Percentiles rank a stretch among this genome's conserved stretches.
Conservation (phyloP, 2,329 filamentous ascomycete genomes). For the Neofusicoccum kwambonambiense region DNA sequence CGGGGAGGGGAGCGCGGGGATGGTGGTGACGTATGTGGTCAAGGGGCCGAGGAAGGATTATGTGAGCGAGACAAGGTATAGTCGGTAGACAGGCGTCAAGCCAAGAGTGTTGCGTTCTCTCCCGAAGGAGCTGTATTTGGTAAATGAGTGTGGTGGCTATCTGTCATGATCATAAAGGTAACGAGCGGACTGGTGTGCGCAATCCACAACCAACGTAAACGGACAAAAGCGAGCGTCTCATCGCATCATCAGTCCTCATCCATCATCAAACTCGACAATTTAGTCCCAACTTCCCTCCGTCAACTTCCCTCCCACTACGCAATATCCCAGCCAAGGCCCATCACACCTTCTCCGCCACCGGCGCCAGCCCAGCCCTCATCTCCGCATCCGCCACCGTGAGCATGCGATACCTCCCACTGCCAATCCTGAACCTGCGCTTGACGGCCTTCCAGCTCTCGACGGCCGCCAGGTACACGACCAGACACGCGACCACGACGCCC, state of each 20-base stretch:
- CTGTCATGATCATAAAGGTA: background rate
- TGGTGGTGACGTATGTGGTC: slow-evolving; percentile 40
- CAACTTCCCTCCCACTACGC: background rate
- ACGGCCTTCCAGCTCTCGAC: slow-evolving; percentile 48
- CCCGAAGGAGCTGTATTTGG: no score
- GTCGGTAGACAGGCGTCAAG: background rate
- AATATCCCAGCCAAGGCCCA: no score
- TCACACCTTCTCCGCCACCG: background rate
- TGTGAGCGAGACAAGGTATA: slow-evolving; percentile 36
- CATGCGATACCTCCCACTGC: slow-evolving; percentile 32
- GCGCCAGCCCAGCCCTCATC: slow-evolving; percentile 30
- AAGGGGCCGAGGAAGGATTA: slow-evolving; percentile 43
- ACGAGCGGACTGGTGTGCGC: background rate
- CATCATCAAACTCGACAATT: background rate
- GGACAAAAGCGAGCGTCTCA: background rate
- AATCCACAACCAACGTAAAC: background rate
- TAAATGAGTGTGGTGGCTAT: background rate
- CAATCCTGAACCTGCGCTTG: slow-evolving; percentile 39
- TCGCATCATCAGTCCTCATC: background rate
- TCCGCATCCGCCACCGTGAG: slow-evolving; percentile 36
- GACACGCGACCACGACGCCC: slow-evolving; percentile 43
- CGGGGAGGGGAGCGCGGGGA: slow-evolving; percentile 22
- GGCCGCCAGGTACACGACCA: slow-evolving; percentile 41
- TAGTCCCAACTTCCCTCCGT: background rate
- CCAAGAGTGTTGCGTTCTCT: no score